Base-by-base conservation (phyloP, 345 rosid genomes). In the Salix suchowensis region DNA sequence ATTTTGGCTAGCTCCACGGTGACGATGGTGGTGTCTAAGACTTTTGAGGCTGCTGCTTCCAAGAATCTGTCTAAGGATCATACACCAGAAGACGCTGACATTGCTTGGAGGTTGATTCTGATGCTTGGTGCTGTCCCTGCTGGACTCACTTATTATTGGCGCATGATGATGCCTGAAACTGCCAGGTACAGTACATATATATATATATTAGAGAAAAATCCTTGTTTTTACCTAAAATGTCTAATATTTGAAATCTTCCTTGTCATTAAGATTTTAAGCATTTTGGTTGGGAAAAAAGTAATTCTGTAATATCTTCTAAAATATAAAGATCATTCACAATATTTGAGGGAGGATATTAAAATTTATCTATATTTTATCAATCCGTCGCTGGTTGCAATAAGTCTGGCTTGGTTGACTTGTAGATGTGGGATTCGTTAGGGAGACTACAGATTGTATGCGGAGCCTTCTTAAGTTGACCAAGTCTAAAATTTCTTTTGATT, bases 151-250 rank as follows among this genome's bases (percentile, higher is more conserved):
- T 92, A 75, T 52, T 92, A 90, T 42, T 92, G 92, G 93, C 88
- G 97, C 24, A 90, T 92, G 94, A 81, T 81, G 77, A 92, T 92
- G 97, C 97, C 97, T 2, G 97, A 92, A 89, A 89, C 97, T 24
- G 94, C 97, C 62, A 86, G 94, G 91, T 92, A 84, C 61, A 21
- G 3, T 46, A 11, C 1, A 6, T 6, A 19, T 19, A 19, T 54
- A 28, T 28, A 28, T 28, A 28, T 0, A 2, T 7, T 9, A 13
- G 13, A 13, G 4, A 9, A 44, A 44, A 9, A 2, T 44, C 19
- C 54, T 48, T 48, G 16, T 48, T 48, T 48, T 23, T 24, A 34
- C 39, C 28, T 32, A 13, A 12, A 13, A 6, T 26, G 21, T 23
- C 46, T 39, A 2, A 39, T 39, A 39, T 39, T 39, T 39, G 9